Evolutionary conservation across 1,284 basidiomycete species (phyloP).

Genomic region (Ceratorhiza oryzae-sativae): DNA sequence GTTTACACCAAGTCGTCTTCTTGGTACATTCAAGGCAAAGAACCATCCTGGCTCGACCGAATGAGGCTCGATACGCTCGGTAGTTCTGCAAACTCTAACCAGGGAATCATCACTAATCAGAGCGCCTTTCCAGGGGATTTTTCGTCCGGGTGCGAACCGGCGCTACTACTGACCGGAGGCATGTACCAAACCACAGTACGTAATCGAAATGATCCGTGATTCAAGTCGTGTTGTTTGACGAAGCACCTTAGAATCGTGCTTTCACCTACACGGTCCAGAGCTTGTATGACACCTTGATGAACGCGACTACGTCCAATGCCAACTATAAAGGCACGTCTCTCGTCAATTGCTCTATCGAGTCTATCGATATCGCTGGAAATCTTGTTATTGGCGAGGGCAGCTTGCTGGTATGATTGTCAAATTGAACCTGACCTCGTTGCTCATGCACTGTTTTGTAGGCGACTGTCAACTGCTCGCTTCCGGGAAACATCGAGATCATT

Average conservation of each 20-base stretch:
- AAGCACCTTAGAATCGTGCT: background rate
- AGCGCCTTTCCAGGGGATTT: background rate
- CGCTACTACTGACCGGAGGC: background rate
- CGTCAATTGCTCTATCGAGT: background rate
- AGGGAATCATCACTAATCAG: background rate
- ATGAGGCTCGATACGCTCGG: background rate
- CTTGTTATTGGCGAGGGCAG: background rate
- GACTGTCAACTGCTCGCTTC: background rate
- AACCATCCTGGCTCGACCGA: background rate
- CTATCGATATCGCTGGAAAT: background rate
- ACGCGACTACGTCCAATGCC: background rate
- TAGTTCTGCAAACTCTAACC: background rate
- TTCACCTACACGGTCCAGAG: background rate
- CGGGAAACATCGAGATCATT: background rate
- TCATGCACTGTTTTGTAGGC: background rate
- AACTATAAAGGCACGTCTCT: background rate
- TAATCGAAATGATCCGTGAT: background rate
- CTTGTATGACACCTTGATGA: background rate
- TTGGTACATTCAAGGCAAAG: background rate
- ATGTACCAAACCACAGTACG: background rate
- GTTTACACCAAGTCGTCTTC: background rate
- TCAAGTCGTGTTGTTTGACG: background rate
- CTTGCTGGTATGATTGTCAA: background rate
- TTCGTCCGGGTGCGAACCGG: background rate
- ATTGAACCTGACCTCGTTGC: background rate